A percentile compares a stretch with the other conserved stretches of the same genome.
Conservation (phyloP, 768 basidiomycete species). For the Rhizopogon vulgaris region DNA sequence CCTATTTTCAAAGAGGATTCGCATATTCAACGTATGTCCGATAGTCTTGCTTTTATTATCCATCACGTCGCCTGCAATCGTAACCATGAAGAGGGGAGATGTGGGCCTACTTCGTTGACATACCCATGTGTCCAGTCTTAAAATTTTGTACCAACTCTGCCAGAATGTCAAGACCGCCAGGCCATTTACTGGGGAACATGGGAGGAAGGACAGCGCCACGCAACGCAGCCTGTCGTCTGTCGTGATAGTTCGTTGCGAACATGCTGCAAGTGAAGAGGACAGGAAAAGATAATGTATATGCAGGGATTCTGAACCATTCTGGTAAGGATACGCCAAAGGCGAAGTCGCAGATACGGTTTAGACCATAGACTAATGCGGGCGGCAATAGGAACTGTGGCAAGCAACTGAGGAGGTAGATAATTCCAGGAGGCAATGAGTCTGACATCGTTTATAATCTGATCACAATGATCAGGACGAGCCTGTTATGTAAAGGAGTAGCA, state of each 20-base stretch:
- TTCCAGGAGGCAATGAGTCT: conserved; percentile 26
- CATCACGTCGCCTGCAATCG: conserved; percentile 9
- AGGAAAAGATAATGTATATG: conserved; percentile 20
- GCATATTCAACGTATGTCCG: conserved; percentile 19
- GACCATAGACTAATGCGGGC: conserved; percentile 13
- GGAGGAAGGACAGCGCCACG: conserved; percentile 44
- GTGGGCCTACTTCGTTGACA: conserved; percentile 2
- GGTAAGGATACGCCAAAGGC: conserved; percentile 6
- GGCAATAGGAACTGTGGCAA: conserved; percentile 17
- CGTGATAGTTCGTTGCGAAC: conserved; percentile 9
- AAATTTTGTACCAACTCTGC: conserved; percentile 31
- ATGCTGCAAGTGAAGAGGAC: conserved; percentile 11
- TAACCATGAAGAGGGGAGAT: neutral
- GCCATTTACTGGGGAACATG: conserved; percentile 27
- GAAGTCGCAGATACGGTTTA: conserved; percentile 7
- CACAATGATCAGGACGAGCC: no score
- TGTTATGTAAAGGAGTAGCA: neutral
- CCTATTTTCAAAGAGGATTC: conserved; percentile 21
- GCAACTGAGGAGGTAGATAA: conserved; percentile 20
- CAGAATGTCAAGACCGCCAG: conserved; percentile 45
- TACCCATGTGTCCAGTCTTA: conserved; percentile 44
- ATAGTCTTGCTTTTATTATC: conserved; percentile 8
- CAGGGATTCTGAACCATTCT: conserved; percentile 11
- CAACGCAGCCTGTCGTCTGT: conserved; percentile 35
- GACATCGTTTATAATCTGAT: conserved; percentile 9